Percentiles rank a stretch among this genome's conserved stretches.
Evolutionary conservation across 768 basidiomycete species (phyloP).

Genomic region (Naematelia aurantialba): DNA sequence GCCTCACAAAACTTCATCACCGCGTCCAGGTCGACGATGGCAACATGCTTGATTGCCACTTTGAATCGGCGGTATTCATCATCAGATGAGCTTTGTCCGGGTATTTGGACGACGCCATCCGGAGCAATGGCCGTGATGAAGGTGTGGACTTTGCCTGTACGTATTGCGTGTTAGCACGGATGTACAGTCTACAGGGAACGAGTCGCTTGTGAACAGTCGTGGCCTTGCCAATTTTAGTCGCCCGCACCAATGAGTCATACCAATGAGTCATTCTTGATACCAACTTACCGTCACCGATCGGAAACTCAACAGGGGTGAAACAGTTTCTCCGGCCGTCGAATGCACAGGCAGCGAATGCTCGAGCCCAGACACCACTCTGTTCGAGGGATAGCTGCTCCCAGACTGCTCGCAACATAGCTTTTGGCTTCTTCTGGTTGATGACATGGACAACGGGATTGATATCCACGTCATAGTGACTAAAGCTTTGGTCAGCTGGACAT

Average conservation of each 20-base stretch:
- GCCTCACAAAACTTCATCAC: constrained; percentile 41
- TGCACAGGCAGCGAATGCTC: constrained; percentile 25
- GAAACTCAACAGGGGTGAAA: constrained; percentile 40
- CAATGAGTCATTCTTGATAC: no score
- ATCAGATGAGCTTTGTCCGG: constrained; percentile 27
- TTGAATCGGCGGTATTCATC: constrained; percentile 41
- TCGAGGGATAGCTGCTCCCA: constrained; percentile 40
- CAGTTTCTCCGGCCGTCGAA: constrained; percentile 44
- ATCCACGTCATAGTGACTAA: constrained; percentile 48
- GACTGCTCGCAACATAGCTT: constrained; percentile 34
- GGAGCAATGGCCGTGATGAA: constrained; percentile 30
- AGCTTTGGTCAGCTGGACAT: background rate
- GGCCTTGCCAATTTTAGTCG: no score
- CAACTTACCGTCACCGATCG: constrained; percentile 22
- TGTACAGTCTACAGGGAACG: no score
- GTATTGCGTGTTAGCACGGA: background rate
- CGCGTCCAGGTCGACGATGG: constrained; percentile 36
- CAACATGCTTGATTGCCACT: constrained; percentile 43
- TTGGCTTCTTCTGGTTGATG: constrained; percentile 44
- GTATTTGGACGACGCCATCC: constrained; percentile 29
- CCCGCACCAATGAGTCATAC: no score
- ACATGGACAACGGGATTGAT: constrained; percentile 49
- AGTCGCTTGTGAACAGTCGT: no score
- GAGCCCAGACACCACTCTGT: constrained; percentile 19
- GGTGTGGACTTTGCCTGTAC: constrained; percentile 15